Evolutionary conservation across 2,329 filamentous ascomycete species (phyloP).

Genomic region (Stagonosporopsis tanaceti): DNA sequence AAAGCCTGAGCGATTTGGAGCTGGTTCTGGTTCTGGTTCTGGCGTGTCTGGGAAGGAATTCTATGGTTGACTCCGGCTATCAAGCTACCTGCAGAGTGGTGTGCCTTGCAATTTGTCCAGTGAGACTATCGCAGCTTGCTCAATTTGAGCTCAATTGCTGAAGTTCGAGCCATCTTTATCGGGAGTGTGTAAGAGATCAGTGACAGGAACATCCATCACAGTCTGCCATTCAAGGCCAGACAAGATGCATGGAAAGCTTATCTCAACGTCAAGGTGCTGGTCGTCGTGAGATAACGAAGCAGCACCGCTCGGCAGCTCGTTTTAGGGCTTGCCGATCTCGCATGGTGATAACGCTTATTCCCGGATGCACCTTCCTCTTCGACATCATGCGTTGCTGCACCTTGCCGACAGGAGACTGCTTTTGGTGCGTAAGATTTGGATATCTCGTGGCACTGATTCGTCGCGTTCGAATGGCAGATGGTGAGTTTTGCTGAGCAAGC

Average conservation of each 20-base stretch:
- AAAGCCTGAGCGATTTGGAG: not conserved
- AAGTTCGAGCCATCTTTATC: not conserved
- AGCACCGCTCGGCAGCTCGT: not conserved
- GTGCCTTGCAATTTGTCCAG: not conserved
- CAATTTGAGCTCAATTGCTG: not conserved
- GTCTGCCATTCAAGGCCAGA: not conserved
- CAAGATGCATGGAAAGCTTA: not conserved
- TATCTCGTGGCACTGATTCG: not conserved
- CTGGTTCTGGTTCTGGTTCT: no score
- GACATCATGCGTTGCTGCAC: not conserved
- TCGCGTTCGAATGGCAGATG: not conserved
- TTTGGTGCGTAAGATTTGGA: not conserved
- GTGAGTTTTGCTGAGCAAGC: not conserved
- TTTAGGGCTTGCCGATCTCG: conserved; percentile 9
- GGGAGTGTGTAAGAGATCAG: not conserved
- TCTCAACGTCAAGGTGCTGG: conserved; percentile 2
- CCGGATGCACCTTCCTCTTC: conserved; percentile 11
- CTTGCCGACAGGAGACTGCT: not conserved
- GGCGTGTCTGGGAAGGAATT: not conserved
- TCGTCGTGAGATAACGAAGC: not conserved
- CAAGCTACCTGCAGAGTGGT: not conserved
- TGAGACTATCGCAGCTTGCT: not conserved
- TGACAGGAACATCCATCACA: not conserved
- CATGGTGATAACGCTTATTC: conserved; percentile 3
- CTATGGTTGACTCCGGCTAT: not conserved